Conservation (phyloP, 495 filamentous ascomycete species). For the Penicillium robsamsonii region DNA sequence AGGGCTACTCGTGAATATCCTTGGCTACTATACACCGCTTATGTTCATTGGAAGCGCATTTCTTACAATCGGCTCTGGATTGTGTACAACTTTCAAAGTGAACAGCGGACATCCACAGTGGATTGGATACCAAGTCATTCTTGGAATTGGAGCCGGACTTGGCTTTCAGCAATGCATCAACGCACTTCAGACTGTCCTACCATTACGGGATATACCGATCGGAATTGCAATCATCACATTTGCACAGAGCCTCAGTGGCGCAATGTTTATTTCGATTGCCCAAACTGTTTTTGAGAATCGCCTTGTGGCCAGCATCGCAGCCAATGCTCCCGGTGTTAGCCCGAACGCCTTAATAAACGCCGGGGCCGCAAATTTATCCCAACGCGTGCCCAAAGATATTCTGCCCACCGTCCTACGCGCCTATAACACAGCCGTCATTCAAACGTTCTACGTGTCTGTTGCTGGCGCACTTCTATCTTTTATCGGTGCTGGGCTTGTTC, state of each 20-base stretch:
- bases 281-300: constrained; percentile 77
- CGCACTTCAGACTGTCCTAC: constrained; percentile 66
- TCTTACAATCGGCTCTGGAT: constrained; percentile 62
- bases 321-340: constrained; percentile 51
- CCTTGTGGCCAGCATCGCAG: constrained; percentile 55
- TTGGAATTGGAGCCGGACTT: constrained; percentile 66
- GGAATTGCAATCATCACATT: constrained; percentile 69
- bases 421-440: constrained; percentile 67
- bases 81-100: constrained; percentile 63
- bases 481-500: constrained; percentile 56
- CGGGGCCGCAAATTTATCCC: constrained; percentile 66
- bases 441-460: constrained; percentile 66
- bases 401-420: constrained; percentile 59
- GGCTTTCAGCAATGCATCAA: constrained; percentile 68
- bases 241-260: constrained; percentile 67
- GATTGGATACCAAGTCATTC: constrained; percentile 76
- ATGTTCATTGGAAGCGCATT: constrained; percentile 61
- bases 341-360: constrained; percentile 50
- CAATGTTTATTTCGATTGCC: constrained; percentile 70
- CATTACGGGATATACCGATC: constrained; percentile 59
- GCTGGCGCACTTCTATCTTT: constrained; percentile 59
- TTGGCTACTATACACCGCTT: constrained; percentile 77
- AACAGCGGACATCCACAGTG: constrained; percentile 53
- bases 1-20: constrained; percentile 56
- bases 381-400: constrained; percentile 40